phyloP scores from a whole-genome alignment of 1,139 yeast species.

The Magnusiomyces ingens region DNA sequence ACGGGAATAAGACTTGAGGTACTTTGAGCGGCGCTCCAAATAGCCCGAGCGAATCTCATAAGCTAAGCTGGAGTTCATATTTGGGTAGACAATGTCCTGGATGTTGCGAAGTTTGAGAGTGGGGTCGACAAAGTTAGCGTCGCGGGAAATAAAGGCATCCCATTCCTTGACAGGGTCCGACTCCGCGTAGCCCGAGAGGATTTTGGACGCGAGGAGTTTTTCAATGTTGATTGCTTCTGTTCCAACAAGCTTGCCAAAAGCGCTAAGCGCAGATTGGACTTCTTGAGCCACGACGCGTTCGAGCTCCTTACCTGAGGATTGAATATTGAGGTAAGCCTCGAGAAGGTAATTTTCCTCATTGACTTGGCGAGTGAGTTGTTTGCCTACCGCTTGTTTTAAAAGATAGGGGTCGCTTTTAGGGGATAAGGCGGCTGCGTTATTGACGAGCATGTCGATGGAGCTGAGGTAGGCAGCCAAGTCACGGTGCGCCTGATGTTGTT shows the following conservation, averaged over 20 bases:
- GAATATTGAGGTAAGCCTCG: conserved; percentile 82
- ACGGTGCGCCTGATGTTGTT: conserved; percentile 50
- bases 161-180: conserved; percentile 81
- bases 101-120: conserved; percentile 61
- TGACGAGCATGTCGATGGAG: conserved; percentile 27
- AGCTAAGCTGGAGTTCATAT: conserved; percentile 65
- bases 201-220: conserved; percentile 51
- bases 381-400: conserved; percentile 62
- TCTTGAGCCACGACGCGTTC: conserved; percentile 85
- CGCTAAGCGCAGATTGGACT: conserved; percentile 70
- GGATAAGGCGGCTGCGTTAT: conserved; percentile 34
- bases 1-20: conserved; percentile 76
- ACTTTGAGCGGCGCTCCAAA: conserved; percentile 85
- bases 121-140: conserved; percentile 73
- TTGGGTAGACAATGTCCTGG: conserved; percentile 56
- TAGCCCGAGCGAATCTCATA: conserved; percentile 69
- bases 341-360: conserved; percentile 79
- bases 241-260: conserved; percentile 50
- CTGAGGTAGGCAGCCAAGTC: conserved; percentile 25
- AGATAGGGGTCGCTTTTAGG: conserved; percentile 74
- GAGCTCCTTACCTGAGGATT: conserved; percentile 79
- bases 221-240: conserved; percentile 21
- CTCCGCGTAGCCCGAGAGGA: conserved; percentile 66
- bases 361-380: conserved; percentile 68
- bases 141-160: conserved; percentile 73